These are phyloP conservation scores for Cercophora sp. DNA, from an alignment of 495 filamentous ascomycete species.

Conservation along the genomic window DNA sequence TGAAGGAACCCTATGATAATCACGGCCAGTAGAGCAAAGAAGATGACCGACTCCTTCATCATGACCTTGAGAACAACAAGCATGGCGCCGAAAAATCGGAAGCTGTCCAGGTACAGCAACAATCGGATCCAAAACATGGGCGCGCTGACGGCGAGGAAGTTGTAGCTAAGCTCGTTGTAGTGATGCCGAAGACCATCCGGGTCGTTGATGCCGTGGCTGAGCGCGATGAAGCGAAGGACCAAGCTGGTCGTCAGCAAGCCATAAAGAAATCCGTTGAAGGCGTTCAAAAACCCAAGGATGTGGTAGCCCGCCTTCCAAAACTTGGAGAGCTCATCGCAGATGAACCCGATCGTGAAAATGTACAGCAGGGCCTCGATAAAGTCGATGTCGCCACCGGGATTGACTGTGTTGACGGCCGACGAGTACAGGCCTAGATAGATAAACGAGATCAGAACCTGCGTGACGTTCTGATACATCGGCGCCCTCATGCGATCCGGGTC, in stretches of 20 bases:
- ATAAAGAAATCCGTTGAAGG: constrained; percentile 85
- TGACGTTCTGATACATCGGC: constrained; percentile 84
- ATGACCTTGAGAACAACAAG: constrained; percentile 94
- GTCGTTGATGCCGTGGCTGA: constrained; percentile 53
- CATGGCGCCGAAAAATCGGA: constrained; percentile 97
- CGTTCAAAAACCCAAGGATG: constrained; percentile 93
- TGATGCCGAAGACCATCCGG: constrained; percentile 49
- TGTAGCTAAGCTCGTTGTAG: constrained; percentile 81
- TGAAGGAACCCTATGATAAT: constrained; percentile 90
- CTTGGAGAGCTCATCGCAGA: constrained; percentile 80
- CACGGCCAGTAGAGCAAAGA: constrained; percentile 88
- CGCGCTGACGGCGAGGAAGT: constrained; percentile 84
- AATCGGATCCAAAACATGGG: constrained; percentile 97
- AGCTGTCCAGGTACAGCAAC: constrained; percentile 86
- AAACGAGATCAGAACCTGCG: constrained; percentile 78
- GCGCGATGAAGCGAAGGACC: constrained; percentile 69
- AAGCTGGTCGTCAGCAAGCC: constrained; percentile 71
- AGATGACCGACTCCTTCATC: constrained; percentile 98
- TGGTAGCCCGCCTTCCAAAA: constrained; percentile 87
- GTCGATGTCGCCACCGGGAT: constrained; percentile 71
- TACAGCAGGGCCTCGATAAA: constrained; percentile 82
- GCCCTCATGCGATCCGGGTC: constrained; percentile 92
- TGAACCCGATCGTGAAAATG: constrained; percentile 86
- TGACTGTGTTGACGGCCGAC: constrained; percentile 86
- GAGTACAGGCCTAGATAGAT: constrained; percentile 84